Conservation (phyloP, 192 early-diverging fungal genomes). For the Borealophlyctis nickersoniae region DNA sequence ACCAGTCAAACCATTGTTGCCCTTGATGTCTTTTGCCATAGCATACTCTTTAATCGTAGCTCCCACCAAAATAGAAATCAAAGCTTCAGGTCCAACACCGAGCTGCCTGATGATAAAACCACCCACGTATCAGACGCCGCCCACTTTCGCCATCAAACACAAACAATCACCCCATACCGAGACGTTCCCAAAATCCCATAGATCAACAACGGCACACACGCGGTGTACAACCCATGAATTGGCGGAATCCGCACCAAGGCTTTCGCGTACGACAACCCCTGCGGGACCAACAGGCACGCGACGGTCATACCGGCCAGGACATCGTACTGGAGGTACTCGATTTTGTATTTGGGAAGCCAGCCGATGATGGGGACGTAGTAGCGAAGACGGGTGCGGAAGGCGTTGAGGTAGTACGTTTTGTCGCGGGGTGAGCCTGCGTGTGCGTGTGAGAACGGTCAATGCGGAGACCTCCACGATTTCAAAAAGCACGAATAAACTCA, state of each 20-base stretch:
- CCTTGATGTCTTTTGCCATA: slow-evolving; percentile 2
- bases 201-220: slow-evolving; percentile 75
- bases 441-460: no score
- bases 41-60: slow-evolving; percentile 60
- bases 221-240: slow-evolving; percentile 88
- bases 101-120: slow-evolving; percentile 85
- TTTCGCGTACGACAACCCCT: slow-evolving; percentile 83
- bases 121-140: no score
- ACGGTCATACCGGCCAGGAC: slow-evolving; percentile 83
- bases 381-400: slow-evolving; percentile 56
- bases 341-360: slow-evolving; percentile 84
- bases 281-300: slow-evolving; percentile 48
- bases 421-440: no score
- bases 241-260: slow-evolving; percentile 79
- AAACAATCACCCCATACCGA: no score
- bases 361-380: slow-evolving; percentile 93
- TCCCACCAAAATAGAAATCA: slow-evolving; percentile 83
- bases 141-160: no score
- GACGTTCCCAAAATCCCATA: slow-evolving; percentile 94
- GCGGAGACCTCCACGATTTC: no score
- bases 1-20: slow-evolving; percentile 4
- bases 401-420: neutral
- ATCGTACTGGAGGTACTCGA: slow-evolving; percentile 66
- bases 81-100: slow-evolving; percentile 91
- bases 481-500: no score